Evolutionary conservation across 768 basidiomycete species (phyloP).

Genomic region (Mycena albidolilacea): DNA sequence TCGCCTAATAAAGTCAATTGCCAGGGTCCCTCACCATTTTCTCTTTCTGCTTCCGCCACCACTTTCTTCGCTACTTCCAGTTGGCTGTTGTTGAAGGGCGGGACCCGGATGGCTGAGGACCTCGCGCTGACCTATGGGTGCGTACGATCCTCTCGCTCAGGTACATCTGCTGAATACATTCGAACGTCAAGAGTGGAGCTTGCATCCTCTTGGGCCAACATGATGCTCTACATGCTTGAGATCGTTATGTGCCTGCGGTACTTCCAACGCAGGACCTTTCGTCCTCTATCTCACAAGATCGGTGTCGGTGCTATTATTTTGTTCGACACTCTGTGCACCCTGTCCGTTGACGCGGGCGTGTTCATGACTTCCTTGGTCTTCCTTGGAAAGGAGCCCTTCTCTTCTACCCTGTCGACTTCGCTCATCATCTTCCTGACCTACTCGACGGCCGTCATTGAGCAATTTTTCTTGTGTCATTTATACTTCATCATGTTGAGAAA

Average conservation of each 20-base stretch:
- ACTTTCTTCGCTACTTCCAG: slow-evolving; percentile 4
- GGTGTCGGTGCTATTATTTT: slow-evolving; percentile 34
- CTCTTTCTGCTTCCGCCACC: background rate
- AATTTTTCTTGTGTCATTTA: slow-evolving; percentile 34
- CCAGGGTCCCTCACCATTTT: too few relatives aligned
- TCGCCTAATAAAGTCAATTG: too few relatives aligned
- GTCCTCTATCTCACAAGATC: slow-evolving; percentile 34
- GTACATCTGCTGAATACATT: background rate
- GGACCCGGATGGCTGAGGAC: slow-evolving; percentile 31
- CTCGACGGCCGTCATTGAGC: slow-evolving; percentile 30
- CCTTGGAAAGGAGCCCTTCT: slow-evolving; percentile 10
- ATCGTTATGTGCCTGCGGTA: slow-evolving; percentile 36
- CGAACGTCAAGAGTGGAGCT: slow-evolving; percentile 25
- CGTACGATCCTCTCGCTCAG: background rate
- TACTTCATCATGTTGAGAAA: slow-evolving; percentile 34
- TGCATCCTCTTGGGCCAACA: slow-evolving; percentile 38
- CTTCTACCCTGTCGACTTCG: background rate
- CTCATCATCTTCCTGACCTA: slow-evolving; percentile 28
- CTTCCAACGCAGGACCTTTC: slow-evolving; percentile 30
- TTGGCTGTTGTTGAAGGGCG: slow-evolving; percentile 13
- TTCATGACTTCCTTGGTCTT: slow-evolving; percentile 23
- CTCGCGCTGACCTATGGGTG: slow-evolving; percentile 20
- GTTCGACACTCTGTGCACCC: slow-evolving; percentile 39
- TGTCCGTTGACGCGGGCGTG: slow-evolving; percentile 25
- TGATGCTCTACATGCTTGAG: slow-evolving; percentile 39